Evolutionary conservation across 2,329 filamentous ascomycete genomes (phyloP).

Genomic region (Teratosphaeria viscida): DNA sequence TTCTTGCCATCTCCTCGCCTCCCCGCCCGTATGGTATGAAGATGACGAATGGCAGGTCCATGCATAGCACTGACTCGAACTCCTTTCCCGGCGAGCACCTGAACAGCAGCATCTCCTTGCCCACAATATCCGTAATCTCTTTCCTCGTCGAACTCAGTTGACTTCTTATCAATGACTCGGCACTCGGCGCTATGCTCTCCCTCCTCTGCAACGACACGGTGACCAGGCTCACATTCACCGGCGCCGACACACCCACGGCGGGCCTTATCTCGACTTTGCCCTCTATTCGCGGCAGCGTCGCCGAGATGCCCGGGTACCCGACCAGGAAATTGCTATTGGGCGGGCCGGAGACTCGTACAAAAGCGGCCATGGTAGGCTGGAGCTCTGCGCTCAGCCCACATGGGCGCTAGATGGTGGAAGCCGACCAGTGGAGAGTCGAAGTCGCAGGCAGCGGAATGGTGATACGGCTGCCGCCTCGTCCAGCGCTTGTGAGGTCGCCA

Average conservation of each 20-base stretch:
- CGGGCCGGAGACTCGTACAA: constrained; percentile 92
- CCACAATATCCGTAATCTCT: constrained; percentile 84
- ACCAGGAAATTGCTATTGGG: constrained; percentile 57
- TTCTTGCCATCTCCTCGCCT: constrained; percentile 77
- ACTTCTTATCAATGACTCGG: constrained; percentile 87
- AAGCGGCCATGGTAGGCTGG: constrained; percentile 45
- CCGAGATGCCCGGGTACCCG: constrained; percentile 94
- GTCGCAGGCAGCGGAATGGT: neutral
- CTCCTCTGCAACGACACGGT: constrained; percentile 87
- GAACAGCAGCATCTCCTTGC: constrained; percentile 89
- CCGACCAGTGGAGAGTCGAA: neutral
- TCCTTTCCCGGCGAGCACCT: constrained; percentile 75
- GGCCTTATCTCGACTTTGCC: constrained; percentile 96
- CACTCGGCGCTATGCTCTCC: constrained; percentile 93
- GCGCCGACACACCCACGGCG: constrained; percentile 71
- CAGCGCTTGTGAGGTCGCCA: neutral
- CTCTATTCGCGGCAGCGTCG: constrained; percentile 93
- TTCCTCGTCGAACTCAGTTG: constrained; percentile 74
- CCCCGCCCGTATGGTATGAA: constrained; percentile 93
- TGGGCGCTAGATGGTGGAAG: constrained; percentile 12
- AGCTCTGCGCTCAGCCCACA: constrained; percentile 9
- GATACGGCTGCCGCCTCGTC: neutral
- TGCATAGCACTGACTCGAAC: constrained; percentile 78
- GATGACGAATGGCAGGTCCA: constrained; percentile 94
- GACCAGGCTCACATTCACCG: constrained; percentile 83